A percentile compares a stretch with the other conserved stretches of the same genome.
Evolutionary conservation across 2,329 filamentous ascomycete species (phyloP).

Genomic region (Calonectria leucothoes): DNA sequence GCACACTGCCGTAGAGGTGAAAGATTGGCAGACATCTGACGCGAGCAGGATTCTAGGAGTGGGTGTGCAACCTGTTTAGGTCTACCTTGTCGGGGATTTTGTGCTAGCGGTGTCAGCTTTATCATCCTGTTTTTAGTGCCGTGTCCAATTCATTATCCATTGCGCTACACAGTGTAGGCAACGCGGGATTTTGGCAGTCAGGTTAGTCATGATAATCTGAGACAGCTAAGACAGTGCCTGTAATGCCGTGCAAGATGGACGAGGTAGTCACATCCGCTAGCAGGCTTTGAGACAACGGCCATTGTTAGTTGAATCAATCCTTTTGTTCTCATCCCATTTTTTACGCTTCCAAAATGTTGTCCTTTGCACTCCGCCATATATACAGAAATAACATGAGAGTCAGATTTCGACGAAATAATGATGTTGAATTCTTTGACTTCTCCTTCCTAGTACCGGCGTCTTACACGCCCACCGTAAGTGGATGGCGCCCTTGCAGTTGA

Average conservation of each 20-base stretch:
- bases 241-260: not conserved
- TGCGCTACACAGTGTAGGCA: not conserved
- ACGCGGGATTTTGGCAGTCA: not conserved
- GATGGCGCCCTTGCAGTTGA: not conserved
- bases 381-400: no score
- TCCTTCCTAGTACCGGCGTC: not conserved
- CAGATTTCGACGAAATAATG: not conserved
- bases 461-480: not conserved
- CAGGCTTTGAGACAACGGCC: not conserved
- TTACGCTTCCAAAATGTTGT: no score
- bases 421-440: not conserved
- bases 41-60: not conserved
- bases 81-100: not conserved
- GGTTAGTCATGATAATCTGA: not conserved
- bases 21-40: not conserved
- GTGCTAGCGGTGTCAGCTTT: not conserved
- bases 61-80: not conserved
- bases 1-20: not conserved
- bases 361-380: no score
- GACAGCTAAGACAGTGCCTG: not conserved
- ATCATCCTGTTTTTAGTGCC: not conserved
- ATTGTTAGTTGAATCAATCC: not conserved
- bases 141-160: not conserved
- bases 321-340: not conserved
- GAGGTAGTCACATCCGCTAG: not conserved